Evolutionary conservation across 2,329 filamentous ascomycete species (phyloP).

Genomic region (Harringtonia aguacate): DNA sequence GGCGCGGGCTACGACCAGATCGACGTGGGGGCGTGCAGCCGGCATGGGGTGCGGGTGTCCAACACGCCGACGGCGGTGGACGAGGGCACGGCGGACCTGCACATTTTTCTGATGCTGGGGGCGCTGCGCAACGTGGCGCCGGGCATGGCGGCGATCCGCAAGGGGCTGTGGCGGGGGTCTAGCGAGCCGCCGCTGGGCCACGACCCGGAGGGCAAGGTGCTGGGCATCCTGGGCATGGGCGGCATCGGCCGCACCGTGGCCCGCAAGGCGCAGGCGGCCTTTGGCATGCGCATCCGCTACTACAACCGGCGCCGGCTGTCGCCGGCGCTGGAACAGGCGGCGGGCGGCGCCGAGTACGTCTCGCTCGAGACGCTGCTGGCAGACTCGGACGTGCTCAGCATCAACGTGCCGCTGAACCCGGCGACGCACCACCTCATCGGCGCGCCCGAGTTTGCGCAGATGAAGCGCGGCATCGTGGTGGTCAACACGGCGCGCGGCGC

Average conservation of each 20-base stretch:
- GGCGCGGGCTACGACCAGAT: slow-evolving; percentile 81
- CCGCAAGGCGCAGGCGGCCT: slow-evolving; percentile 48
- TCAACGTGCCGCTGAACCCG: slow-evolving; percentile 34
- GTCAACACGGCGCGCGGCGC: slow-evolving; percentile 46
- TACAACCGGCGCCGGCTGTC: slow-evolving; percentile 33
- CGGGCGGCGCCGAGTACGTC: slow-evolving; percentile 14
- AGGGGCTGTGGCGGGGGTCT: slow-evolving; percentile 56
- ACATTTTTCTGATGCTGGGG: slow-evolving; percentile 72
- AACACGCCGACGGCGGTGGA: slow-evolving; percentile 76
- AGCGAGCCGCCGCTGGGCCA: slow-evolving; percentile 48
- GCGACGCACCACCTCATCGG: slow-evolving; percentile 29
- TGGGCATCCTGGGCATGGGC: slow-evolving; percentile 51
- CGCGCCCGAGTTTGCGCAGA: slow-evolving; percentile 27
- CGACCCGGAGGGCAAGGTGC: slow-evolving; percentile 42
- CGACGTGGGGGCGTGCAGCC: slow-evolving; percentile 60
- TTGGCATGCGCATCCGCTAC: slow-evolving; percentile 48
- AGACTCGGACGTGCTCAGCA: slow-evolving; percentile 35
- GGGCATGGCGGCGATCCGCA: slow-evolving; percentile 54
- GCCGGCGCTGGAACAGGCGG: slow-evolving; percentile 19
- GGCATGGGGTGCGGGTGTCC: slow-evolving; percentile 57
- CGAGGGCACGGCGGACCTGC: slow-evolving; percentile 73
- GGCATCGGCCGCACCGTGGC: slow-evolving; percentile 44
- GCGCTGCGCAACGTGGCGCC: slow-evolving; percentile 64
- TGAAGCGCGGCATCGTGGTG: slow-evolving; percentile 39
- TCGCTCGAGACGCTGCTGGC: slow-evolving; percentile 30